A percentile compares a stretch with the other conserved stretches of the same genome.
These are phyloP conservation scores for Pezicula carpinea DNA, from an alignment of 2,329 filamentous ascomycete species.

Conservation along the genomic window DNA sequence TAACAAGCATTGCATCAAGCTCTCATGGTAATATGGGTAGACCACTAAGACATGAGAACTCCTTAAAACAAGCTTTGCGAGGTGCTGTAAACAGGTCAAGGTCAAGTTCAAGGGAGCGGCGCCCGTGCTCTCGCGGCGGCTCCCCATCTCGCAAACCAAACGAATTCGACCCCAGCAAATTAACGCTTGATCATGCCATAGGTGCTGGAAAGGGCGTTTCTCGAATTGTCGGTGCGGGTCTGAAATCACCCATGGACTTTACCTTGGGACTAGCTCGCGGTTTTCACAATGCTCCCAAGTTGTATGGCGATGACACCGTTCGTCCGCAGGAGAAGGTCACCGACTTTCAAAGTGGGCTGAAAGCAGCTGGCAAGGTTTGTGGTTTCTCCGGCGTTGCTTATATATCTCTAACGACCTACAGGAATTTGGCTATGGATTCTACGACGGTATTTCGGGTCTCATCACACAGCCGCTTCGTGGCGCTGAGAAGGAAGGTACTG, in stretches of 20 bases:
- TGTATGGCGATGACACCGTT: conserved; percentile 82
- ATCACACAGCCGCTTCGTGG: conserved; percentile 73
- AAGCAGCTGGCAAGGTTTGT: conserved; percentile 64
- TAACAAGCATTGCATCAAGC: conserved; percentile 13
- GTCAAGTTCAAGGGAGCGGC: conserved; percentile 14
- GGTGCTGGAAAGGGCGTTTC: conserved; percentile 64
- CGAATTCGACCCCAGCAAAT: conserved; percentile 28
- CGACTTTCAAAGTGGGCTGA: conserved; percentile 69
- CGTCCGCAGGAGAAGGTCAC: conserved; percentile 76
- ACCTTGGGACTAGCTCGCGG: conserved; percentile 78
- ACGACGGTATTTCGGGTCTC: conserved; percentile 76
- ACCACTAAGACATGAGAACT: conserved; percentile 5
- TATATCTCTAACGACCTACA: conserved; percentile 16
- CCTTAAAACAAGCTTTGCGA: conserved; percentile 26
- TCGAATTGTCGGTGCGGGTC: conserved; percentile 68
- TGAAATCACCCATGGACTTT: conserved; percentile 81
- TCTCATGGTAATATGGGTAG: not conserved
- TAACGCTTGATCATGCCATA: conserved; percentile 53
- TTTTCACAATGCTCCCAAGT: conserved; percentile 79
- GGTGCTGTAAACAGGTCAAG: conserved; percentile 21
- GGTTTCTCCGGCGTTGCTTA: not conserved
- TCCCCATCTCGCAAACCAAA: conserved; percentile 23
- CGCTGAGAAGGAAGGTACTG: conserved; percentile 57
- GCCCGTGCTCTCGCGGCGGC: conserved; percentile 11
- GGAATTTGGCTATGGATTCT: conserved; percentile 73